Percentiles rank a stretch among this genome's conserved stretches.
These are phyloP conservation scores for Coleophoma crateriformis DNA, from an alignment of 2,329 filamentous ascomycete genomes.

Conservation along the genomic window DNA sequence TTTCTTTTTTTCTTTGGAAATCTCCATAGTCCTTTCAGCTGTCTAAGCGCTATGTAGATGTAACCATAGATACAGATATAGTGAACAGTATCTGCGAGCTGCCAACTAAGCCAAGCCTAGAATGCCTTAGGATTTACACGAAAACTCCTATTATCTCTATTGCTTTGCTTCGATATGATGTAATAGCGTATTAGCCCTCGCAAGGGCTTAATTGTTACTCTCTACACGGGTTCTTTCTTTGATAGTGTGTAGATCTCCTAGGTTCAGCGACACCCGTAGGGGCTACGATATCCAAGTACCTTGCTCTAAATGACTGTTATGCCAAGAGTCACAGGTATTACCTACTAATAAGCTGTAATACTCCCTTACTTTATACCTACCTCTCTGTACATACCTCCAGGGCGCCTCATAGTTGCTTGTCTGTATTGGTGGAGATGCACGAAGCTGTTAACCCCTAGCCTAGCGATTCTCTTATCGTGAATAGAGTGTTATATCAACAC, in stretches of 20 bases:
- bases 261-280: too few relatives aligned
- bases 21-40: not conserved
- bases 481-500: not conserved
- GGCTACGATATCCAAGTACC: too few relatives aligned
- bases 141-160: not conserved
- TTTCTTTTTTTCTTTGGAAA: not conserved
- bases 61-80: not conserved
- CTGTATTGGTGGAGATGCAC: not conserved
- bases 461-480: not conserved
- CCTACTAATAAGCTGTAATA: not conserved
- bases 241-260: not conserved
- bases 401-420: not conserved
- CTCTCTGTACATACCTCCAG: not conserved
- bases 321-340: too few relatives aligned
- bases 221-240: not conserved
- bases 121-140: not conserved
- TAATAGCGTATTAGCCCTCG: not conserved
- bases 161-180: not conserved
- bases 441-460: too few relatives aligned
- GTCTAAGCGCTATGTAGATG: not conserved
- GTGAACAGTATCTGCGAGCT: not conserved
- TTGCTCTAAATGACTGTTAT: too few relatives aligned
- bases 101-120: not conserved
- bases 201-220: not conserved
- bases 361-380: not conserved